A percentile compares a stretch with the other conserved stretches of the same genome.
These are phyloP conservation scores for Paulinella micropora DNA, from an alignment of 78 protist genomes.

Conservation along the genomic window DNA sequence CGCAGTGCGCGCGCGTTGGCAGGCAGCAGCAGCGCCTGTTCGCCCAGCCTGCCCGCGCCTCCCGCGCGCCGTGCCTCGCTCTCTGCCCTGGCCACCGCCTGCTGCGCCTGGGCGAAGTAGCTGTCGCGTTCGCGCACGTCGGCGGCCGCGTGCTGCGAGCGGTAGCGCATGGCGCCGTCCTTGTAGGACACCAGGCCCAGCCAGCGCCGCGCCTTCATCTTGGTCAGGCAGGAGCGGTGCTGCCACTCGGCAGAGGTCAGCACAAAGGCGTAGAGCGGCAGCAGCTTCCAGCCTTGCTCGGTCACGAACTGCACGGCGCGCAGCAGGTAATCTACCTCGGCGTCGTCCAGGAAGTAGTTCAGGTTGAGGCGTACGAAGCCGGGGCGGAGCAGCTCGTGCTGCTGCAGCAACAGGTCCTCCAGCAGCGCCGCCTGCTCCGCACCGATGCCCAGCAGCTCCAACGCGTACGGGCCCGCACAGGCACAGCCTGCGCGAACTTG, in stretches of 20 bases:
- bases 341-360: background rate
- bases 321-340: no score
- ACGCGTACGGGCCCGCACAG: conserved; percentile 82
- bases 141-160: no score
- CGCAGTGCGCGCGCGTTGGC: no score
- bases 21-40: no score
- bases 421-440: background rate
- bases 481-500: conserved; percentile 68
- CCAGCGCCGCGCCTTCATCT: conserved; percentile 45
- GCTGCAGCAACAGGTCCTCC: conserved; percentile 15
- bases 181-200: conserved; percentile 33
- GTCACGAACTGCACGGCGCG: no score
- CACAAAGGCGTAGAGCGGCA: conserved; percentile 45
- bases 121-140: no score
- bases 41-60: no score
- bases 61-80: no score
- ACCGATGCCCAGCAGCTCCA: conserved; percentile 53
- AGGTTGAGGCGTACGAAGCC: conserved; percentile 36
- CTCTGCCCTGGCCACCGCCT: no score
- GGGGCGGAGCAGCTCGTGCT: conserved; percentile 31
- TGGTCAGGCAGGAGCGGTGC: conserved; percentile 21
- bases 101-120: no score
- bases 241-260: conserved; percentile 54
- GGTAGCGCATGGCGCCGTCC: conserved; percentile 26
- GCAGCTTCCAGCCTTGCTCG: conserved; percentile 41